phyloP scores from a whole-genome alignment of 2,329 filamentous ascomycete genomes.

The Claviceps paspali region DNA sequence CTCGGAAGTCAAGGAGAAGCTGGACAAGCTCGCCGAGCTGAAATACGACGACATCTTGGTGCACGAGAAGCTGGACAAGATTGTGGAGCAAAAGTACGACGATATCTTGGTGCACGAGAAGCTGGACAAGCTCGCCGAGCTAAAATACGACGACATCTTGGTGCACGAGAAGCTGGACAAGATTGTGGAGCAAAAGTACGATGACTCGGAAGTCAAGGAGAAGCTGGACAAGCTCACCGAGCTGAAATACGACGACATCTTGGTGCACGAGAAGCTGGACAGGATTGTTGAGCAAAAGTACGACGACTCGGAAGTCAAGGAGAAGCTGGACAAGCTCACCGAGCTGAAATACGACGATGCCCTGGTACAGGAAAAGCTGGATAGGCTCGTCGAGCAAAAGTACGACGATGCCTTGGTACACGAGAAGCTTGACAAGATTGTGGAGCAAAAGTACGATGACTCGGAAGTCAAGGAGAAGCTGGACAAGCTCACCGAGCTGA shows the following conservation, averaged over 20 bases:
- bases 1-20: slow-evolving; percentile 13
- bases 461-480: slow-evolving; percentile 33
- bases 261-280: slow-evolving; percentile 17
- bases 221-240: slow-evolving; percentile 35
- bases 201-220: slow-evolving; percentile 18
- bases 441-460: slow-evolving; percentile 39
- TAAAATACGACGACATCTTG: slow-evolving; percentile 42
- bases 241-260: too few relatives aligned
- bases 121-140: too few relatives aligned
- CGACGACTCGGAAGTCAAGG: slow-evolving; percentile 29
- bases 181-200: too few relatives aligned
- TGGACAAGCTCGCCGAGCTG: too few relatives aligned
- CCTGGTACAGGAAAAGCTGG: slow-evolving; percentile 22
- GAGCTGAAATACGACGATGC: slow-evolving; percentile 15
- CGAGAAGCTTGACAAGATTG: slow-evolving; percentile 20
- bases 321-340: slow-evolving; percentile 35
- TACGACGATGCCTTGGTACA: too few relatives aligned
- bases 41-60: slow-evolving; percentile 41
- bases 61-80: too few relatives aligned
- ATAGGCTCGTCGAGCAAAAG: slow-evolving; percentile 38
- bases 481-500: slow-evolving; percentile 21
- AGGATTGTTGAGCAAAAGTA: slow-evolving; percentile 33
- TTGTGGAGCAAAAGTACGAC: too few relatives aligned
- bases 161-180: too few relatives aligned
- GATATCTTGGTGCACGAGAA: slow-evolving; percentile 17